A percentile compares a stretch with the other conserved stretches of the same genome.
These are phyloP conservation scores for Fusarium sulawesiense DNA, from an alignment of 2,329 filamentous ascomycete species.

Conservation along the genomic window DNA sequence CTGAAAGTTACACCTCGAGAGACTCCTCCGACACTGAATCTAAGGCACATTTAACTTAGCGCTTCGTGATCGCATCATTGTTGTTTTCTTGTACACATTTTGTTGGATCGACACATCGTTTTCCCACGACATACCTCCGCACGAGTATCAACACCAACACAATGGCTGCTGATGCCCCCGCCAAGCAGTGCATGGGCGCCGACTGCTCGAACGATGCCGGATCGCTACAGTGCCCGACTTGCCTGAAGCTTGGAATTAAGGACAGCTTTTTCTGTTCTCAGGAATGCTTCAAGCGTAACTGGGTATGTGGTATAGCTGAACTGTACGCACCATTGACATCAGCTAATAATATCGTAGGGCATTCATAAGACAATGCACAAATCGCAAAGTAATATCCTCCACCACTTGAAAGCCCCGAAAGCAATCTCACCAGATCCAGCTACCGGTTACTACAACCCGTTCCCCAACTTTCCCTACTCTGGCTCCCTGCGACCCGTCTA, in stretches of 20 bases:
- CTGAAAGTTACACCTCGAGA: constrained; percentile 41
- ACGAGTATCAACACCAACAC: constrained; percentile 33
- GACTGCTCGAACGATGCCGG: constrained; percentile 91
- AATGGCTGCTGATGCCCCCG: constrained; percentile 62
- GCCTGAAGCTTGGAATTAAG: constrained; percentile 85
- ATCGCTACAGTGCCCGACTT: constrained; percentile 91
- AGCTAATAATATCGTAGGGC: constrained; percentile 61
- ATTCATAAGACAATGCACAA: constrained; percentile 81
- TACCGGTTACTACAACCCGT: constrained; percentile 91
- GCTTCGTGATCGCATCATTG: constrained; percentile 6
- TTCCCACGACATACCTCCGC: background rate
- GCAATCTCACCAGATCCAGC: constrained; percentile 91
- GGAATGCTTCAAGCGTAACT: constrained; percentile 98
- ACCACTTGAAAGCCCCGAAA: constrained; percentile 79
- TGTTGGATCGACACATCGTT: background rate
- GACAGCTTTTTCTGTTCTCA: constrained; percentile 98
- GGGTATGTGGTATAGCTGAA: constrained; percentile 70
- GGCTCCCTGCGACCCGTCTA: constrained; percentile 88
- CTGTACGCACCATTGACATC: constrained; percentile 25
- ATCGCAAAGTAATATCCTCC: constrained; percentile 79
- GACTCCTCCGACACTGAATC: constrained; percentile 12
- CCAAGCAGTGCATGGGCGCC: constrained; percentile 79
- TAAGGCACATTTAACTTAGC: background rate
- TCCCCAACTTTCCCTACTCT: constrained; percentile 86
- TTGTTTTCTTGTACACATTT: background rate